phyloP scores from a whole-genome alignment of 495 filamentous ascomycete genomes.

The Recurvomyces mirabilis region DNA sequence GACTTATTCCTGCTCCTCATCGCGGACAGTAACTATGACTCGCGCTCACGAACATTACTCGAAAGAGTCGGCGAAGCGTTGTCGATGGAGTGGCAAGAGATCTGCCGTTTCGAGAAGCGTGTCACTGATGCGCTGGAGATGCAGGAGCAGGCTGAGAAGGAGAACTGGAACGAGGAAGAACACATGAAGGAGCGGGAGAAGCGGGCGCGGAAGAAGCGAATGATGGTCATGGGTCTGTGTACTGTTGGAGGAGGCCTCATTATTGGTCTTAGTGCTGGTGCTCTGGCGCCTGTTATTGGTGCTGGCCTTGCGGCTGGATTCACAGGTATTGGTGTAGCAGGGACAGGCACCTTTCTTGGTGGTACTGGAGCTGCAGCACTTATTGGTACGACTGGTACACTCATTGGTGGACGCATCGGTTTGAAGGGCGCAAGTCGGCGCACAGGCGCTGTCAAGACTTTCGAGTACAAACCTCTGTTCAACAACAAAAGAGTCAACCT shows the following conservation, averaged over 20 bases:
- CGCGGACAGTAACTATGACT: conserved; percentile 88
- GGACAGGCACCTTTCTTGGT: conserved; percentile 79
- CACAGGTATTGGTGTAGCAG: conserved; percentile 84
- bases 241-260: conserved; percentile 93
- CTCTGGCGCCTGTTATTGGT: conserved; percentile 89
- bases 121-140: conserved; percentile 96
- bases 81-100: conserved; percentile 79
- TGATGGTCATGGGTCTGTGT: conserved; percentile 92
- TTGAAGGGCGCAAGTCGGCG: conserved; percentile 72
- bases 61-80: conserved; percentile 72
- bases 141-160: conserved; percentile 83
- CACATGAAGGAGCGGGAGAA: conserved; percentile 86
- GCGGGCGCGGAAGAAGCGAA: conserved; percentile 62
- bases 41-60: conserved; percentile 73
- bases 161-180: conserved; percentile 94
- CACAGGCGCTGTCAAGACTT: conserved; percentile 84
- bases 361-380: conserved; percentile 86
- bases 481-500: conserved; percentile 97
- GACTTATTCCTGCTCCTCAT: conserved; percentile 92
- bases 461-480: conserved; percentile 91
- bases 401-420: conserved; percentile 76
- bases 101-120: conserved; percentile 93
- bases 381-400: conserved; percentile 81
- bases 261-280: conserved; percentile 86
- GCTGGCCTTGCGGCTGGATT: conserved; percentile 90